Evolutionary conservation across 352 stramenopile species (phyloP).

Genomic region (Phytophthora hibernalis): DNA sequence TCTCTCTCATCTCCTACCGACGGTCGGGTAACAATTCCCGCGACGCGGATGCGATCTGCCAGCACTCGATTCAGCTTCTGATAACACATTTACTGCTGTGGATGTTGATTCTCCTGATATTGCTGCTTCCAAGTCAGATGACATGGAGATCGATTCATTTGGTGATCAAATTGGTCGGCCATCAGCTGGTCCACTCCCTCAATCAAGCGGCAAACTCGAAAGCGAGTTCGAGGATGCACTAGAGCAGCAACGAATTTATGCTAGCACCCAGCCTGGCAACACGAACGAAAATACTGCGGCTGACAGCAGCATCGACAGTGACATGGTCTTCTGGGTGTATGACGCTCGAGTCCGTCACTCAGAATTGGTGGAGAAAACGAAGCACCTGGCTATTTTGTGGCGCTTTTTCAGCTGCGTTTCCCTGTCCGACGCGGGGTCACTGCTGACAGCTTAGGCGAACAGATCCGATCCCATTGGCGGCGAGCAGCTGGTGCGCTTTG

Average conservation of each 20-base stretch:
- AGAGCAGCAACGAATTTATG: neutral
- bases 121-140: neutral
- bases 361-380: constrained; percentile 10
- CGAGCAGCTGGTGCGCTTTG: constrained; percentile 1
- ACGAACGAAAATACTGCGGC: neutral
- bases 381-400: constrained; percentile 32
- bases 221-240: neutral
- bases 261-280: neutral
- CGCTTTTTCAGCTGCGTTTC: constrained; percentile 18
- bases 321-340: neutral
- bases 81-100: neutral
- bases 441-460: neutral
- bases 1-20: constrained; percentile 48
- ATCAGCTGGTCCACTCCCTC: neutral
- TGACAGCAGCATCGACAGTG: neutral
- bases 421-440: constrained; percentile 4
- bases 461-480: constrained; percentile 18
- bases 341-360: neutral
- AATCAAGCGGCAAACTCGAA: neutral
- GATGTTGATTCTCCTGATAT: neutral
- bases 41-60: neutral
- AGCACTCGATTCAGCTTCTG: neutral
- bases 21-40: constrained; percentile 17
- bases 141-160: neutral
- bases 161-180: no score